Evolutionary conservation across 2,329 filamentous ascomycete genomes (phyloP).

Genomic region (Curvularia sp.): DNA sequence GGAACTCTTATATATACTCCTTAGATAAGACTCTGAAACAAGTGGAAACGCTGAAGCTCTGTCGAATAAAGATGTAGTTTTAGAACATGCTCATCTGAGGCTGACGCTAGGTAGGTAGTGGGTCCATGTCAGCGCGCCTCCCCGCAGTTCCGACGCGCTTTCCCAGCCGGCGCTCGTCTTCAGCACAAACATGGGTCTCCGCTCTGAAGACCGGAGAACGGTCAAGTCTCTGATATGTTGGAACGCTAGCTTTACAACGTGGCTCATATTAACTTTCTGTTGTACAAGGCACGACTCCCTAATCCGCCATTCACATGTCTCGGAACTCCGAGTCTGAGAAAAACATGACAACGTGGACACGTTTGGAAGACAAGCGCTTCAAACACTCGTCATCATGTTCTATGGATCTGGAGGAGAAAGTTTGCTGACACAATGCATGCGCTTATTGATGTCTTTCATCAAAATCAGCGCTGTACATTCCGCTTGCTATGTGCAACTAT

Average conservation of each 20-base stretch:
- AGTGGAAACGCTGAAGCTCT: not conserved
- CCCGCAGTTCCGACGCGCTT: conserved; percentile 24
- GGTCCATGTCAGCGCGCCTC: conserved; percentile 17
- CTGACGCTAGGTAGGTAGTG: not conserved
- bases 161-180: conserved; percentile 7
- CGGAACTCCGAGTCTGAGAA: not conserved
- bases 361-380: not conserved
- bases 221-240: conserved; percentile 5
- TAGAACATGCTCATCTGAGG: not conserved
- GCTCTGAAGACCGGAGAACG: conserved; percentile 16
- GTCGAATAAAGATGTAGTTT: not conserved
- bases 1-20: not conserved
- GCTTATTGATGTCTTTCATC: not conserved
- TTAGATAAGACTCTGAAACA: not conserved
- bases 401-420: not conserved
- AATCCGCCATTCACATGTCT: not conserved
- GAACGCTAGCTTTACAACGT: not conserved
- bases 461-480: not conserved
- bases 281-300: not conserved
- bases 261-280: not conserved
- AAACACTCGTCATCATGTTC: not conserved
- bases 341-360: not conserved
- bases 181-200: conserved; percentile 22
- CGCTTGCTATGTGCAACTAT: not conserved
- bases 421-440: not conserved